Evolutionary conservation across 2,329 filamentous ascomycete genomes (phyloP).

Genomic region (Periconia macrospinosa): DNA sequence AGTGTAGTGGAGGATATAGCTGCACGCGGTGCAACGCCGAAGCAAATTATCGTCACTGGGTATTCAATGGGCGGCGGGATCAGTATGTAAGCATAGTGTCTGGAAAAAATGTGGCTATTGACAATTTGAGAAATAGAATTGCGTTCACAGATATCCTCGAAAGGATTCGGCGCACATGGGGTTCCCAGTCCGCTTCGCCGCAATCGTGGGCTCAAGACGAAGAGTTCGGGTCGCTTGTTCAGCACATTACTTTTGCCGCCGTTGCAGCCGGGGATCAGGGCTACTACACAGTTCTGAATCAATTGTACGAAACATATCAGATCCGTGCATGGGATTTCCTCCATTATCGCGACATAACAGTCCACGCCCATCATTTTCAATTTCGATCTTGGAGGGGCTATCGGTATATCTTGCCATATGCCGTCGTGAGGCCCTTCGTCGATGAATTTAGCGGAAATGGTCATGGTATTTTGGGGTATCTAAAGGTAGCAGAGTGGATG

Average conservation of each 20-base stretch:
- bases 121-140: slow-evolving; percentile 7
- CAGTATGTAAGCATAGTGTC: slow-evolving; percentile 7
- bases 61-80: slow-evolving; percentile 15
- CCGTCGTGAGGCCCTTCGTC: slow-evolving; percentile 4
- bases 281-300: slow-evolving; percentile 13
- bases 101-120: no score
- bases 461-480: slow-evolving; percentile 8
- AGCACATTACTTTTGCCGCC: slow-evolving; percentile 15
- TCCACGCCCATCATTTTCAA: slow-evolving; percentile 3
- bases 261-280: slow-evolving; percentile 11
- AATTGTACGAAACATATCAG: slow-evolving; percentile 10
- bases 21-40: slow-evolving; percentile 2
- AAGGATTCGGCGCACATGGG: slow-evolving; percentile 8
- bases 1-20: slow-evolving; percentile 3
- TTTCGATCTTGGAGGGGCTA: slow-evolving; percentile 15
- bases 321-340: slow-evolving; percentile 15
- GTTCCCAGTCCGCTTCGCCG: slow-evolving; percentile 4
- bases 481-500: slow-evolving; percentile 14
- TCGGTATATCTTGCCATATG: slow-evolving; percentile 15
- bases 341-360: slow-evolving; percentile 7
- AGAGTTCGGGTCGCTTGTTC: slow-evolving; percentile 2
- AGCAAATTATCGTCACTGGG: slow-evolving; percentile 10
- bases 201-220: neutral
- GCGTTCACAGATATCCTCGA: slow-evolving; percentile 16
- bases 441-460: slow-evolving; percentile 2